phyloP scores from a whole-genome alignment of 805 yeast genomes.

The Isabelozyma pseudorhagii region DNA sequence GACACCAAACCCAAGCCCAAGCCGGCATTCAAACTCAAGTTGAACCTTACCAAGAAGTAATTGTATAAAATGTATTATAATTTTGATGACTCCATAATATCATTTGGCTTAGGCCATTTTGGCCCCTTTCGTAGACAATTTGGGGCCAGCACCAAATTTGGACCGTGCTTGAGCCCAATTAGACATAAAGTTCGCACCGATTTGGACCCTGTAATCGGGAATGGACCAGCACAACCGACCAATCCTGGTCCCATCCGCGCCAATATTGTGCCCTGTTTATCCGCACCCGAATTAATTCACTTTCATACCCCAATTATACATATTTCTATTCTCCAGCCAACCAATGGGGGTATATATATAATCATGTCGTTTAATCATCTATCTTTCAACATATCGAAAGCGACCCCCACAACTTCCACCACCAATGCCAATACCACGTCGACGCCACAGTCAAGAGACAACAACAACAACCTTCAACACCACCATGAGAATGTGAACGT shows the following conservation, averaged over 20 bases:
- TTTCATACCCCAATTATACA: not conserved
- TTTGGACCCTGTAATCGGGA: no score
- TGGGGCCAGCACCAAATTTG: no score
- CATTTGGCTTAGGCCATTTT: not conserved
- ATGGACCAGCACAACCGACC: no score
- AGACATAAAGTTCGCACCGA: no score
- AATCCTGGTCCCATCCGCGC: no score
- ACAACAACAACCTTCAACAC: constrained; percentile 7
- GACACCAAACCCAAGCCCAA: not conserved
- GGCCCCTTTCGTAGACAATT: no score
- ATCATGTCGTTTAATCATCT: constrained; percentile 27
- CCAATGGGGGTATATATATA: not conserved
- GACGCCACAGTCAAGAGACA: not conserved
- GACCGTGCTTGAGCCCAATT: no score
- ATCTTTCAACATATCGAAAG: constrained; percentile 33
- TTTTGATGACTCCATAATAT: not conserved
- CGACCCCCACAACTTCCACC: constrained; percentile 42
- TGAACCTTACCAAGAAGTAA: not conserved
- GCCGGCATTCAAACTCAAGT: constrained; percentile 1
- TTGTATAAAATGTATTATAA: not conserved
- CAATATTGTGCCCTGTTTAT: no score
- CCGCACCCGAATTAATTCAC: not conserved
- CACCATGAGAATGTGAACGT: not conserved
- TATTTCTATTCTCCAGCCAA: not conserved
- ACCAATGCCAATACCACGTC: constrained; percentile 21